Base-by-base conservation (phyloP, 352 stramenopile species). In the Phytophthora podocarpi region DNA sequence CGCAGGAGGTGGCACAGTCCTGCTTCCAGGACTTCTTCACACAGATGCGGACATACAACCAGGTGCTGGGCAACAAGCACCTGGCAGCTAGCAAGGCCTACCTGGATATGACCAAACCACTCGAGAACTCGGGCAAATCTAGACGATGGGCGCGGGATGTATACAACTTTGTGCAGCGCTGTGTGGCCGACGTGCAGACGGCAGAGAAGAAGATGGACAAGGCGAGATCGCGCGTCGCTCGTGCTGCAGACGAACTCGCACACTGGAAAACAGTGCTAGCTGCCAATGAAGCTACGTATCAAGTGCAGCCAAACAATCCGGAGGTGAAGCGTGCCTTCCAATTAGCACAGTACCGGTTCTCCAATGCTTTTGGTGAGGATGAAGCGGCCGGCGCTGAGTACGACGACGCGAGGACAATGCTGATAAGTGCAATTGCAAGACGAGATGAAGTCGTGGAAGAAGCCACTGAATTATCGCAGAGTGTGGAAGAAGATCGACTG, bases 181-280 rank as follows among this genome's bases (percentile, higher is more conserved):
- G 84, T 57, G 86, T 95, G 26, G 67, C 82, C 34, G 84, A 95
- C 41, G 86, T 95, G 20, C 64, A 65, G 11, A 5, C 78, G 16
- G 81, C 82, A 4, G 84, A 93, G 47, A 84, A 80, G 56, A 91
- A 91, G 63, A 93, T 93, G 78, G 84, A 91, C 37, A 89, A 90
- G 46, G 76, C 80, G 3, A 71, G 75, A 21, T 23, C 41, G n/a
- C 80, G 86, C 31, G 78, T 87, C n/a, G 43, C 89, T 28, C 80
- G 80, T 27, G 80, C 80, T 3, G 76, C 80, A 13, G 80, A 92
- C 15, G 84, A 95, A 23, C 73, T 91, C 7, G 40, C 74, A n/a
- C 82, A 93, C 52, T 93, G 86, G 83, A 80, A 80, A 43, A 78
- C 63, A 18, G 84, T 95, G 41, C 55, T 91, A 9, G 81, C 87